Base-by-base conservation (phyloP, 768 basidiomycete species). In the Hygrophorus russula region DNA sequence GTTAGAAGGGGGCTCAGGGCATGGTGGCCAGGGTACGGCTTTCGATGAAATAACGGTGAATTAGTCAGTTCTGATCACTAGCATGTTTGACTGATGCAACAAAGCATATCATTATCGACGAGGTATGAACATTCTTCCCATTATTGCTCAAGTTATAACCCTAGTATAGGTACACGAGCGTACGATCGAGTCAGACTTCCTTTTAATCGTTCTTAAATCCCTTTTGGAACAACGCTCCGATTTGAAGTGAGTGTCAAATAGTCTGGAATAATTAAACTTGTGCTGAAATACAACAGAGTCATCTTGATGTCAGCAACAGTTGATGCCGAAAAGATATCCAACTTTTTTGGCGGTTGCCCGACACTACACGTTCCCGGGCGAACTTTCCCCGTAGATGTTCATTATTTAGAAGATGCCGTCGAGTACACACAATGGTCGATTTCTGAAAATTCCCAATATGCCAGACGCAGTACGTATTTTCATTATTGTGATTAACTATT, bases 231-330 rank as follows among this genome's bases (percentile, higher is more conserved):
- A 82, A 49, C 73, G 88, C 18, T 73, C 80, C 39, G 80, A 94
- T 52, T 67, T 99, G n/a, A 93, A 87, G 91, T 85, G 50, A 46
- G 68, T 57, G 5, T 30, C 29, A 13, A n/a, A 31, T 36, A 27
- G 36, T 14, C 40, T 14, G 13, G 14, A 46, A 27, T 39, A 18
- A 33, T 34, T 27, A 32, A 15, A 41, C 24, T 11, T 1, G 24
- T 44, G 39, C 49, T 47, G 30, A 36, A 24, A 8, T 37, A 13
- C 46, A 40, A 20, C 45, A 92, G 89, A 61, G 78, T 99, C 32
- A 76, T 97, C 12, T 71, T 98, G 37, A 99, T 99, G 94, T 94
- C 91, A 27, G 94, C 96, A 1, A 99, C 96, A 0, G 69, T 96
- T 18, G 91, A 99, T 51, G 80, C 89, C 1, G 81, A 87, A 44